phyloP scores from a whole-genome alignment of 805 yeast species.

The Myxozyma neotropica region DNA sequence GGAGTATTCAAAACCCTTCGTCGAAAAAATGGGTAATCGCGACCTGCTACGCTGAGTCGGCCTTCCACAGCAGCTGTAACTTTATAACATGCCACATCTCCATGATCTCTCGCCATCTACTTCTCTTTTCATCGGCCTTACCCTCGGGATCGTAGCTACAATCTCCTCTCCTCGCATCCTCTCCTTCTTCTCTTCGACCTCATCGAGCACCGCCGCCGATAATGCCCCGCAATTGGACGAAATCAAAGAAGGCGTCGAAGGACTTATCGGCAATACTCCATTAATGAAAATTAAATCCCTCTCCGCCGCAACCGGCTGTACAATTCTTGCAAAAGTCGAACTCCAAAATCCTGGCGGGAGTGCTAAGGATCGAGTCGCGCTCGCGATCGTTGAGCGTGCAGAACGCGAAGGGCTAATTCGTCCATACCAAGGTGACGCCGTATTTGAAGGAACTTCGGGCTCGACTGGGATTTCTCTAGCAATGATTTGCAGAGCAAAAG shows the following conservation, averaged over 20 bases:
- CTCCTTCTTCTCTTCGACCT: neutral
- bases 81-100: neutral
- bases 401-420: conserved; percentile 60
- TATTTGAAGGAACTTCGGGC: conserved; percentile 95
- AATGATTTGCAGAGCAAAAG: conserved; percentile 82
- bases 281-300: conserved; percentile 72
- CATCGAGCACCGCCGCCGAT: neutral
- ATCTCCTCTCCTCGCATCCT: neutral
- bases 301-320: conserved; percentile 72
- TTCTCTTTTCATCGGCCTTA: neutral
- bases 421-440: conserved; percentile 67
- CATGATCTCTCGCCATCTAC: neutral
- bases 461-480: conserved; percentile 96
- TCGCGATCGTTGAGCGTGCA: conserved; percentile 73
- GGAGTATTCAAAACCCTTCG: no score
- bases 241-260: conserved; percentile 59
- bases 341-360: conserved; percentile 90
- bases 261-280: conserved; percentile 89
- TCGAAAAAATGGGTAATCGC: no score
- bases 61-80: no score
- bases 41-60: no score
- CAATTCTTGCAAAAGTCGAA: conserved; percentile 85
- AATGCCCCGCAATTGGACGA: neutral
- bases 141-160: neutral
- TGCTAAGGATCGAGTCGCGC: conserved; percentile 92